Evolutionary conservation across 495 filamentous ascomycete species (phyloP), one percentile per base, ranked within the genome.

Genomic region (Glonium stellatum): DNA sequence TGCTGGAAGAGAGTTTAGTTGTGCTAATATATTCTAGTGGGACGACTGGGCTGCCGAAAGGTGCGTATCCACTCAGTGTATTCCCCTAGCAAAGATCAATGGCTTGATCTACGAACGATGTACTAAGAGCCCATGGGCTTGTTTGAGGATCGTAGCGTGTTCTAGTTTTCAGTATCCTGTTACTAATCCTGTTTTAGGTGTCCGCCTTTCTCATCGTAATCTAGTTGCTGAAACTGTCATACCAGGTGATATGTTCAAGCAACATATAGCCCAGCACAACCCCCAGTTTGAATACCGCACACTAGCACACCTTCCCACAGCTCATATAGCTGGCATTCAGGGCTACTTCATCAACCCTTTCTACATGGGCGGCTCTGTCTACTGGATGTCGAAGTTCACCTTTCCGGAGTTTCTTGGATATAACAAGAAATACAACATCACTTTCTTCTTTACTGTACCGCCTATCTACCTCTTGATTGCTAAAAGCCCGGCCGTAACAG

Each of bases 331-430:
- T 35, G 71, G 71, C 10, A 67, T 67, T 15, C 75, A 77, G 58
- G 74, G 76, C 4, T 81, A 80, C 53, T 71, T 66, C 74, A 75
- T 71, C 55, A 70, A 69, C 56, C 67, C 70, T 4, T 60, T 68
- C 37, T 66, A 65, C 53, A 44, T 62, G 18, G 78, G 75, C 25
- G 76, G 73, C 3, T 67, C 72, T 11, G 69, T 74, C n/a, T 80
- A 76, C 70, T 79, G 78, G 78, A 80, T 81, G 78, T 60, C 66
- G 27, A 69, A 71, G 15, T 82, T 79, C 62, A 69, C 76, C 39
- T 77, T 76, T 50, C 57, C 66, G 22, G 63, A 74, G 41, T 79
- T 80, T 55, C 66, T 79, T 27, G 61, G 67, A 36, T 74, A 79
- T 61, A 68, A 60, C 57, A 73, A 71, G 56, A 68, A 72, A 35